Evolutionary conservation across 495 filamentous ascomycete genomes (phyloP).

Genomic region (Tuber borchii): DNA sequence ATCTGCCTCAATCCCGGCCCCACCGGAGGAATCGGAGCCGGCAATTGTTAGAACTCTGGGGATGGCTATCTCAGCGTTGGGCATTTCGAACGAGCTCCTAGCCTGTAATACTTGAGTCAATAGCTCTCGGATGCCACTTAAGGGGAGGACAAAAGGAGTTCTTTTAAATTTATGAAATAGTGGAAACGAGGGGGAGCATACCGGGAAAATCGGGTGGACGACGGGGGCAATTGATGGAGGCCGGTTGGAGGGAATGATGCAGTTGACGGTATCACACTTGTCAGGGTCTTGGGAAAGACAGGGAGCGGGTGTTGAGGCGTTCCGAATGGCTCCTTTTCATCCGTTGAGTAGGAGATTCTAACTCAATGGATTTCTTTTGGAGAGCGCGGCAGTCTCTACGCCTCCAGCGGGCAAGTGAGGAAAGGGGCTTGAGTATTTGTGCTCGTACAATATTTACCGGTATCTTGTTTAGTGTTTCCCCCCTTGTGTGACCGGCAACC

Average conservation of each 20-base stretch:
- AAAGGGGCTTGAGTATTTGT: background rate
- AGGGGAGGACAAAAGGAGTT: background rate
- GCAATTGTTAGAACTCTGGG: conserved; percentile 67
- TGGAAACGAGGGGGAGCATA: background rate
- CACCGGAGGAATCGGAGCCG: conserved; percentile 79
- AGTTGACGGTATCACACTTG: background rate
- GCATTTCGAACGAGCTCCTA: conserved; percentile 2
- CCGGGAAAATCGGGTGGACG: background rate
- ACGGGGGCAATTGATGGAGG: background rate
- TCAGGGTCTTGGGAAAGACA: background rate
- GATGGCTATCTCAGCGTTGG: background rate
- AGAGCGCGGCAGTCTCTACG: background rate
- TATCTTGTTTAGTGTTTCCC: background rate
- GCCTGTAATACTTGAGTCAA: background rate
- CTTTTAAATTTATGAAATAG: background rate
- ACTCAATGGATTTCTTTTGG: background rate
- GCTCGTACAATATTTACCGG: background rate
- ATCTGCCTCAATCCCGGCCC: conserved; percentile 93
- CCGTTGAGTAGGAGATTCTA: background rate
- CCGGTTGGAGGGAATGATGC: background rate
- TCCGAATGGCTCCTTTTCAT: background rate
- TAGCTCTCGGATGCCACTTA: background rate
- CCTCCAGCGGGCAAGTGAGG: background rate
- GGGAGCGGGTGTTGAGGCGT: background rate
- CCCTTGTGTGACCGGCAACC: background rate